A percentile compares a stretch with the other conserved stretches of the same genome.
phyloP scores from a whole-genome alignment of 345 rosid species.

The Eucalyptus globulus region DNA sequence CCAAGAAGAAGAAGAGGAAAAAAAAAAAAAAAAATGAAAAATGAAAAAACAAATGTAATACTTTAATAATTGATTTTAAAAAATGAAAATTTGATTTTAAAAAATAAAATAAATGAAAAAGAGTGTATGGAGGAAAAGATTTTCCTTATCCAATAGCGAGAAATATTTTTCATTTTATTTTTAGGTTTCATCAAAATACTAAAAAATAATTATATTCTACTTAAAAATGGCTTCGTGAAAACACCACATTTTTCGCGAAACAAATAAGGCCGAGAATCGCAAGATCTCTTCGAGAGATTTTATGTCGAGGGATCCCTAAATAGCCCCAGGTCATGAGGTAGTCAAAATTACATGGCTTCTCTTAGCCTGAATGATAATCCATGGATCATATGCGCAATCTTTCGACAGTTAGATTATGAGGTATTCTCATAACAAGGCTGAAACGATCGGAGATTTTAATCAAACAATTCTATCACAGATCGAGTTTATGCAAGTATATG shows the following conservation, averaged over 20 bases:
- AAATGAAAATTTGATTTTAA: no score
- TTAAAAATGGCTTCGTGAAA: rapidly evolving
- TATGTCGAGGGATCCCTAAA: neutral
- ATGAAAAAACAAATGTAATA: no score
- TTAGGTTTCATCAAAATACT: no score
- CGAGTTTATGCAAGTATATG: neutral
- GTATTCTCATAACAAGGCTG: neutral
- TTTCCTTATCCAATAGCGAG: no score
- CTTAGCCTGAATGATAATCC: neutral
- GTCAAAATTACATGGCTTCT: neutral
- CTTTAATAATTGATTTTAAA: no score
- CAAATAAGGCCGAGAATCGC: rapidly evolving
- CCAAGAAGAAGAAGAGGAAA: no score
- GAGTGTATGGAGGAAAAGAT: rapidly evolving
- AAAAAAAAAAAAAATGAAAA: no score
- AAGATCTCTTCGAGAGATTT: neutral
- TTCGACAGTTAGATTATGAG: neutral
- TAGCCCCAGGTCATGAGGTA: neutral
- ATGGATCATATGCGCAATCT: neutral
- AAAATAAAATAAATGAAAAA: no score
- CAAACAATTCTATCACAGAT: neutral
- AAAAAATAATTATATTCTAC: no score
- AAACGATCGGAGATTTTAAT: neutral
- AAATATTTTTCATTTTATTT: no score
- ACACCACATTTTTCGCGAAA: no score